Evolutionary conservation across 1,139 yeast genomes (phyloP), one percentile per base, ranked within the genome.

Genomic region (Pneumocystis wakefieldiae): DNA sequence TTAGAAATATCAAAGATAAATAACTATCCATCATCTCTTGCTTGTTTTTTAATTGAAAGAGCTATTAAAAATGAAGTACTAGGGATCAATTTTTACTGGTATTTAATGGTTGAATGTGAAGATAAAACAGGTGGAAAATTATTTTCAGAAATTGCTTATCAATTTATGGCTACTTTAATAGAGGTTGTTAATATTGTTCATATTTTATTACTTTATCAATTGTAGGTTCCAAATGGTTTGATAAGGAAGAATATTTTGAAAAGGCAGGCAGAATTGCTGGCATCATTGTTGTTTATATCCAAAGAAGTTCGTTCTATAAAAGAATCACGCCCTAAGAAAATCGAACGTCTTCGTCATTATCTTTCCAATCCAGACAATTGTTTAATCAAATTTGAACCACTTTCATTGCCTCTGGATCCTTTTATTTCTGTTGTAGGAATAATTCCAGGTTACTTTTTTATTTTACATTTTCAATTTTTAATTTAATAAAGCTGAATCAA

Each of bases 31-130:
- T 57, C 57, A 37, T 90, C 94, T 5, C 76, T 91, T 64, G 94
- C 95, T 0, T 81, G 82, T 65, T 91, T 92, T 71, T 76, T 94
- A 59, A 85, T 91, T 59, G 84, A 83, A 41, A 78, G 92, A 62
- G 85, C 96, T 0, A 78, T 85, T 0, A 78, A 81, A 36, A 86
- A 86, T 71, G 81, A 81, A 32, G 76, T 81, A 19, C 76, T 92
- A 41, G 95, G 96, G 0, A 90, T 86, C 70, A 89, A 81, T 71
- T 84, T 92, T 67, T 91, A 89, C 71, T 92, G 98, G 97, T 89
- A 86, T 71, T 81, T 92, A 61, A 86, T 85, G 68, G 96, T 94
- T 0, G 97, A 91, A 70, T 82, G 88, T 48, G 86, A 84, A 68
- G 96, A 89, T 68, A 86, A 84, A 24, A 67, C 66, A 24, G 73